phyloP scores from a whole-genome alignment of 148 eudicot species.

The Chenopodium berlandieri region DNA sequence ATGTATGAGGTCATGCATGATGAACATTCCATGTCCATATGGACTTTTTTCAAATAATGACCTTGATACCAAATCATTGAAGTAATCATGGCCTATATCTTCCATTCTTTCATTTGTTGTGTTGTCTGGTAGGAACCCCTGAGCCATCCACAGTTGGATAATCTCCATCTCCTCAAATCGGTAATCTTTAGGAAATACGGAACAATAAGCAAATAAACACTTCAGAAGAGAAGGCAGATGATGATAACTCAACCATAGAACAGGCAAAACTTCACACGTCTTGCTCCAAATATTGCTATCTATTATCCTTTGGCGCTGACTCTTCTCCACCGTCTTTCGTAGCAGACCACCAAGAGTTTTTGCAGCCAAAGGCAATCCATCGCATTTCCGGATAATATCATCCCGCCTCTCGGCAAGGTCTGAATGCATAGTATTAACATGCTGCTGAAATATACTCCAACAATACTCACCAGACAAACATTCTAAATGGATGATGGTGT shows the following conservation, averaged over 20 bases:
- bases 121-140: neutral
- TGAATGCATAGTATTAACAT: neutral
- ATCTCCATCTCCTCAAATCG: neutral
- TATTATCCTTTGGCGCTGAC: neutral
- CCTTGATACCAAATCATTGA: neutral
- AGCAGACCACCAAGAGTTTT: slow-evolving; percentile 16
- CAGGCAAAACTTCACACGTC: neutral
- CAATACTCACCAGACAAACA: too few species aligned
- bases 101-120: neutral
- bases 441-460: slow-evolving; percentile 14
- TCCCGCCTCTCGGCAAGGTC: neutral
- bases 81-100: neutral
- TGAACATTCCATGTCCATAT: neutral
- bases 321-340: neutral
- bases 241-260: slow-evolving; percentile 6
- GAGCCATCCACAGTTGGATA: slow-evolving; percentile 9
- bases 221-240: neutral
- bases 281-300: slow-evolving; percentile 8
- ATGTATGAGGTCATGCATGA: slow-evolving; percentile 13
- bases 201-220: neutral
- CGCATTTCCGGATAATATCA: neutral
- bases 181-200: neutral
- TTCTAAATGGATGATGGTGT: too few species aligned
- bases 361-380: slow-evolving; percentile 19
- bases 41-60: neutral